These are phyloP conservation scores for Amauroascus verrucosus DNA, from an alignment of 2,329 filamentous ascomycete species.

Conservation along the genomic window DNA sequence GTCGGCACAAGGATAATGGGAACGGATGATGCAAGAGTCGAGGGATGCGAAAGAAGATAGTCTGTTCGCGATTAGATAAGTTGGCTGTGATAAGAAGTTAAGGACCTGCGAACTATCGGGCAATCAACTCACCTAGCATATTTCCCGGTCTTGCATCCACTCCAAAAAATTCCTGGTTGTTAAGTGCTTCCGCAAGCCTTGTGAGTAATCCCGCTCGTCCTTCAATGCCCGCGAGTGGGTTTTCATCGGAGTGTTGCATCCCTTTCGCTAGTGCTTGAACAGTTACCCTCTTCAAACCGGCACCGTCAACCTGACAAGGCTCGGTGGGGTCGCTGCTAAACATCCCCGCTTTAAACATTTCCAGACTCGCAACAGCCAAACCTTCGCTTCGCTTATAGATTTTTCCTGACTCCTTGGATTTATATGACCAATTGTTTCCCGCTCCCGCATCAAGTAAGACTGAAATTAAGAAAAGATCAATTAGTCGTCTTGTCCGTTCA, in stretches of 20 bases:
- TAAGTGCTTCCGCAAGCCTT: conserved; percentile 63
- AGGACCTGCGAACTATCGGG: conserved; percentile 3
- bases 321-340: conserved; percentile 77
- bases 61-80: conserved; percentile 43
- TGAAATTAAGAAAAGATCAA: conserved; percentile 54
- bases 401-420: conserved; percentile 76
- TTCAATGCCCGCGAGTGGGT: conserved; percentile 73
- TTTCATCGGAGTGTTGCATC: conserved; percentile 71
- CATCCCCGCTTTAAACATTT: conserved; percentile 88
- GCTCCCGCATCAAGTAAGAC: conserved; percentile 62
- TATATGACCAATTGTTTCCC: conserved; percentile 84
- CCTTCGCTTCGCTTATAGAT: conserved; percentile 79
- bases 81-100: neutral
- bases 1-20: conserved; percentile 80
- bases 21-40: conserved; percentile 77
- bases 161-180: conserved; percentile 76
- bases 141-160: conserved; percentile 77
- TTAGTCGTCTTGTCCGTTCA: conserved; percentile 44
- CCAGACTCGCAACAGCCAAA: conserved; percentile 63
- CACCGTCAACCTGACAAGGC: conserved; percentile 81
- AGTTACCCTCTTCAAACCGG: conserved; percentile 63
- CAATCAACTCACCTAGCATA: conserved; percentile 66
- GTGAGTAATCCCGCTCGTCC: conserved; percentile 72
- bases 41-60: conserved; percentile 82
- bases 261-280: conserved; percentile 65